Evolutionary conservation across 768 basidiomycete genomes (phyloP), one percentile per base, ranked within the genome.

Genomic region (Leccinum pellstonianum): DNA sequence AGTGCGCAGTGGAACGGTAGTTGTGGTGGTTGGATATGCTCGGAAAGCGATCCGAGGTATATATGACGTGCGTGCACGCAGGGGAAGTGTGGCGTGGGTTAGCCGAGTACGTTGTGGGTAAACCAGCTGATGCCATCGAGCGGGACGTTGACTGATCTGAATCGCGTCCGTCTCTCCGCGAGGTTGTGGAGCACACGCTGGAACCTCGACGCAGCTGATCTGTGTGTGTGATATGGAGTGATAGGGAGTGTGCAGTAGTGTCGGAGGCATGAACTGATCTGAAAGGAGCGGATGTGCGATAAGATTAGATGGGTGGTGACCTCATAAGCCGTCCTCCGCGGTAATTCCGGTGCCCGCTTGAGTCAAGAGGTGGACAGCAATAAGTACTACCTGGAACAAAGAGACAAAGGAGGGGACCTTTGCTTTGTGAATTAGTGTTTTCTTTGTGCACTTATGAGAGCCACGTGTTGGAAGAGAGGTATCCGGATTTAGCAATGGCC

Each of bases 391-490:
- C 19, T 19, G 10, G 19, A 5, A 58, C 50, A 54, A 55, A 43
- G 54, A 50, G 41, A 70, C 56, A 58, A 60, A 37, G 57, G 49
- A 27, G 19, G n/a, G 43, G 43, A 46, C 43, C n/a, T 19, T 46
- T 46, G 43, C 43, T 46, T 46, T 46, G 19, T 46, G 43, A 19
- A 11, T 46, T 19, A 5, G 43, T 19, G 43, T 12, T 46, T 19
- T 46, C 43, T 46, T 46, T 46, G 43, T 46, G 43, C 43, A 46
- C 41, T 35, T 43, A 10, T 43, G 60, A 59, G 61, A 21, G 50
- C 69, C 70, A 71, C 70, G 70, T 71, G 70, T 71, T 66, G 62
- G 11, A 25, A 56, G 67, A 68, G 69, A 69, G 61, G 65, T 63
- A 54, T 15, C 70, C 64, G 10, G 52, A 72, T 62, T 52, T 57